These are phyloP conservation scores for Pseudopediastrum boryanum DNA, from an alignment of 139 green algal genomes.

Conservation along the genomic window DNA sequence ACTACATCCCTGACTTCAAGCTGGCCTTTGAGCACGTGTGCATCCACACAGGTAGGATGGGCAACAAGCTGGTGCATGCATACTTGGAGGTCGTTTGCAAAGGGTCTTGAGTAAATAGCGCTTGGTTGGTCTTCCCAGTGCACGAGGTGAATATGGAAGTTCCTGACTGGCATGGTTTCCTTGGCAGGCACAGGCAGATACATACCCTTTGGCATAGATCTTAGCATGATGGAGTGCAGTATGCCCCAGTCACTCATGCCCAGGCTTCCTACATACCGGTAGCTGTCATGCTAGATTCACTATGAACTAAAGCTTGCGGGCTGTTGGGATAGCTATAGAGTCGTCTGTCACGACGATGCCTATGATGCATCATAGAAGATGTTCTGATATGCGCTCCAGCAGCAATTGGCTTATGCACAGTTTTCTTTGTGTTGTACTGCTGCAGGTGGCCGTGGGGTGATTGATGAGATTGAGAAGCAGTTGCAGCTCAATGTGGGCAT, in stretches of 20 bases:
- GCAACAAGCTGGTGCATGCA: too few relatives aligned
- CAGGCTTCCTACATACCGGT: background rate
- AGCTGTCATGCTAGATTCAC: background rate
- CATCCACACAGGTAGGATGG: conserved; percentile 88
- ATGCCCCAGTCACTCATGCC: background rate
- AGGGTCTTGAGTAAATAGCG: too few relatives aligned
- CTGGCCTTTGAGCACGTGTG: conserved; percentile 98
- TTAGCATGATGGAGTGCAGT: background rate
- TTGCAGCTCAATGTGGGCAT: conserved; percentile 66
- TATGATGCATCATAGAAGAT: background rate
- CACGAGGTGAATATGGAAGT: background rate
- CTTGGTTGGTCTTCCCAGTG: background rate
- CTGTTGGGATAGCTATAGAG: background rate
- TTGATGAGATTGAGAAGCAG: conserved; percentile 98
- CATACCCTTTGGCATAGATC: background rate
- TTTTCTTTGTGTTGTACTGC: background rate
- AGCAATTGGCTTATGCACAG: background rate
- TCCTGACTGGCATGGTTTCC: background rate
- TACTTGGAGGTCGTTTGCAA: too few relatives aligned
- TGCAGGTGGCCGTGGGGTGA: conserved; percentile 80
- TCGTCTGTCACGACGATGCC: background rate
- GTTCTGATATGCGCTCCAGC: background rate
- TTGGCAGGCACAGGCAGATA: background rate
- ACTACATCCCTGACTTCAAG: conserved; percentile 98
- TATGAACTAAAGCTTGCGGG: background rate